Evolutionary conservation across 306 rosid species (phyloP).

Genomic region (Fragaria nilgerrensis): DNA sequence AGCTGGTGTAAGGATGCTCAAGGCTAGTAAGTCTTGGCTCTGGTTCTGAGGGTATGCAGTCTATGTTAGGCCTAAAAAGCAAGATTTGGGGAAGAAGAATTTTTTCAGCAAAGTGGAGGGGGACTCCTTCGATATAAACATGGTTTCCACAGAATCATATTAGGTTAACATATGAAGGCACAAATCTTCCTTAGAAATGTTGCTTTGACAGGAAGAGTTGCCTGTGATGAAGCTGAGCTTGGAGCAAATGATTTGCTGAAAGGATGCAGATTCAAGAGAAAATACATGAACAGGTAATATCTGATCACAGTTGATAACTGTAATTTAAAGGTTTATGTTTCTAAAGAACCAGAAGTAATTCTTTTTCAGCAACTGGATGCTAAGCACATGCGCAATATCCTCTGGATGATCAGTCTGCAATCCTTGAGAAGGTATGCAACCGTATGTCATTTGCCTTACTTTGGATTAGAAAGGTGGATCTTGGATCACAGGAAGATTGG

Average conservation of each 20-base stretch:
- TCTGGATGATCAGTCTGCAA: constrained; percentile 72
- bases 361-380: constrained; percentile 78
- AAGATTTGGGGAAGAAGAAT: too few relatives aligned
- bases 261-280: constrained; percentile 48
- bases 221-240: constrained; percentile 91
- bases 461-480: neutral
- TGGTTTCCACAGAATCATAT: neutral
- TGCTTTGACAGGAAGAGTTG: constrained; percentile 70
- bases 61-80: neutral
- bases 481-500: neutral
- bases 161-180: neutral
- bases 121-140: too few relatives aligned
- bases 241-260: constrained; percentile 66
- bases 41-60: neutral
- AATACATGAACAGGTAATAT: constrained; percentile 60
- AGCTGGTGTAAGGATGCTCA: neutral
- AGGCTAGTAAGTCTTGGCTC: neutral
- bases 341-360: constrained; percentile 17
- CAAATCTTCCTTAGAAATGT: neutral
- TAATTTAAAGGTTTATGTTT: constrained; percentile 12
- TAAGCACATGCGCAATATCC: constrained; percentile 65
- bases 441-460: neutral
- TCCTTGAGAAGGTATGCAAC: constrained; percentile 67
- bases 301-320: neutral
- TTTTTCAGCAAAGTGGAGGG: too few relatives aligned